Evolutionary conservation across 768 basidiomycete genomes (phyloP).

Genomic region (Mycena venus): DNA sequence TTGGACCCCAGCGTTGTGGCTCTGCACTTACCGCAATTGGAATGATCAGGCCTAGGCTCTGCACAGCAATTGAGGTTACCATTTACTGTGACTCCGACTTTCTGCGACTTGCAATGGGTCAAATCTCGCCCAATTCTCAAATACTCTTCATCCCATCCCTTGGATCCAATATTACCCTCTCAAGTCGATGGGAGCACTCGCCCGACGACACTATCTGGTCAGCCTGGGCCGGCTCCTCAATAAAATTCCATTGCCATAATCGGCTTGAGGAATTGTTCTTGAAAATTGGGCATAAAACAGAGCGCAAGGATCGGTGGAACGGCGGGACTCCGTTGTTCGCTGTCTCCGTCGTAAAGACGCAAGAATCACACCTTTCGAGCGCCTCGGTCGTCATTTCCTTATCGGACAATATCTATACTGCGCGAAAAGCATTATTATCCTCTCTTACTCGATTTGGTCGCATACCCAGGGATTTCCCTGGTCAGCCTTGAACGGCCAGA

Average conservation of each 20-base stretch:
- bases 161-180: background rate
- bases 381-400: too few species aligned
- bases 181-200: slow-evolving; percentile 15
- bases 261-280: background rate
- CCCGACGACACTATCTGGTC: slow-evolving; percentile 11
- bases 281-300: background rate
- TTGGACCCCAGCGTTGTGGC: too few species aligned
- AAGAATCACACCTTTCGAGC: too few species aligned
- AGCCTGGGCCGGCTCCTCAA: slow-evolving; percentile 11
- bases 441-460: slow-evolving; percentile 2
- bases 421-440: background rate
- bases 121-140: background rate
- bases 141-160: background rate
- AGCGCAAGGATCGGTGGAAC: slow-evolving; percentile 29
- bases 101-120: background rate
- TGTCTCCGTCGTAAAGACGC: slow-evolving; percentile 8
- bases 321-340: slow-evolving; percentile 20
- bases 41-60: too few species aligned
- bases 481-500: background rate
- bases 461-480: slow-evolving; percentile 26
- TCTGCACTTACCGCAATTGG: too few species aligned
- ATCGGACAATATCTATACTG: background rate
- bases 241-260: background rate
- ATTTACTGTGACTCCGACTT: too few species aligned
- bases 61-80: too few species aligned